Evolutionary conservation across 495 filamentous ascomycete genomes (phyloP), one percentile per base, ranked within the genome.

Genomic region (Daldinia bambusicola): DNA sequence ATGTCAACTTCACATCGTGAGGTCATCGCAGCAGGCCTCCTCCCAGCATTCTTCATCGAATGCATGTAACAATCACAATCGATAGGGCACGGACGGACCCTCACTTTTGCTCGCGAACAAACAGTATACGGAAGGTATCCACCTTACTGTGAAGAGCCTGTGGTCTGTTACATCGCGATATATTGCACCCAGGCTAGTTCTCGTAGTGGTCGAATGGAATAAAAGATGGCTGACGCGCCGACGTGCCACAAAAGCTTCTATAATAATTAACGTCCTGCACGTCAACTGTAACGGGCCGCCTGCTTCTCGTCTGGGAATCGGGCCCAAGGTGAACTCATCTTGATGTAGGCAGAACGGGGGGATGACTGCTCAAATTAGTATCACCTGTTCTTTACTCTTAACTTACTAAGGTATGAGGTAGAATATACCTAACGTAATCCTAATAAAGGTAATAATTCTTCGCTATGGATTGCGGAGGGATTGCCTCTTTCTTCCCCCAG

Each of bases 101-200:
- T 61, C 12, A 31, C 32, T 26, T 26, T 26, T 26, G 26, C 26
- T 26, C 26, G 3, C 26, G 26, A 26, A 26, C 26, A 26, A 26
- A 71, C 52, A 22, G 62, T 63, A 38, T 50, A 55, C 31, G 7
- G 22, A 36, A 3, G 26, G 56, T 31, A 66, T n/a, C 31, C 43
- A 38, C 18, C 53, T 10, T 51, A 57, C 22, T 26, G 40, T 38
- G 18, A 36, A 36, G 16, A 12, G 4, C 10, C 18, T 31, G 18
- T 32, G 57, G 59, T 48, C 55, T 38, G 69, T 72, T 72, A 56
- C 64, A 72, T 72, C 32, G 55, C 40, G 50, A 68, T 65, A 72
- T 48, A 72, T 72, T 72, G 60, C 64, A 67, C 60, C 48, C 16
- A 55, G 60, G 20, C 30, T 64, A 72, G 32, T 1, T 50, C 16